A percentile compares a stretch with the other conserved stretches of the same genome.
Evolutionary conservation across 208 protist species (phyloP).

Genomic region (Angomonas deanei): DNA sequence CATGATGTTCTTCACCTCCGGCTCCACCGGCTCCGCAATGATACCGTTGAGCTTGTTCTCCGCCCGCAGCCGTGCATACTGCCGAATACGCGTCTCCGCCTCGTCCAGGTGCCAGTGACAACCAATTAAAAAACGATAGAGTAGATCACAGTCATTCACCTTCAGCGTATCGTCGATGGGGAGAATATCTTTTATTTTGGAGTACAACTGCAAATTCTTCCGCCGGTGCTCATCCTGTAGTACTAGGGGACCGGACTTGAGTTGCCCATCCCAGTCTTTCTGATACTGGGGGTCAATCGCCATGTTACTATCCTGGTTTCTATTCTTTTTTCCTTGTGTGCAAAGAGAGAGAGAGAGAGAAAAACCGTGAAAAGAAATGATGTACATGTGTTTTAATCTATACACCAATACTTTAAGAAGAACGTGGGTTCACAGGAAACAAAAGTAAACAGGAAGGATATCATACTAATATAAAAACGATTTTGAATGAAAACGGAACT

Average conservation of each 20-base stretch:
- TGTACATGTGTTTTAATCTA: too few relatives aligned
- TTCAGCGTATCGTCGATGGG: constrained; percentile 67
- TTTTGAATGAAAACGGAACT: too few relatives aligned
- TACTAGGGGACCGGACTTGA: constrained; percentile 26
- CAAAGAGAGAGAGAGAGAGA: not conserved
- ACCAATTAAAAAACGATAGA: constrained; percentile 80
- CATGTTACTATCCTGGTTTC: constrained; percentile 1
- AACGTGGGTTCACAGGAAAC: too few relatives aligned
- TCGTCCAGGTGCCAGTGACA: constrained; percentile 40
- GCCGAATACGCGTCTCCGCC: constrained; percentile 31
- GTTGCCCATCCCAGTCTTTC: constrained; percentile 24
- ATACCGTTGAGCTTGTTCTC: constrained; percentile 45
- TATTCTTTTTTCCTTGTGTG: too few relatives aligned
- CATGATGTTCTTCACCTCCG: constrained; percentile 27
- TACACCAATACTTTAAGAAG: too few relatives aligned
- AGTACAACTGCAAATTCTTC: constrained; percentile 52
- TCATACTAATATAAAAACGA: too few relatives aligned
- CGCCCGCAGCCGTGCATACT: constrained; percentile 43
- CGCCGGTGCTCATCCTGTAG: constrained; percentile 43
- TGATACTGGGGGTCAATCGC: constrained; percentile 40
- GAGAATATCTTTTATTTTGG: constrained; percentile 34
- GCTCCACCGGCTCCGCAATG: constrained; percentile 32
- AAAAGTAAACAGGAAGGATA: too few relatives aligned
- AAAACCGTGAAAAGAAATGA: not conserved
- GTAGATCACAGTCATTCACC: constrained; percentile 68